Percentiles rank a stretch among this genome's conserved stretches.
Evolutionary conservation across 2,329 filamentous ascomycete genomes (phyloP).

Genomic region (Ustulina deusta): DNA sequence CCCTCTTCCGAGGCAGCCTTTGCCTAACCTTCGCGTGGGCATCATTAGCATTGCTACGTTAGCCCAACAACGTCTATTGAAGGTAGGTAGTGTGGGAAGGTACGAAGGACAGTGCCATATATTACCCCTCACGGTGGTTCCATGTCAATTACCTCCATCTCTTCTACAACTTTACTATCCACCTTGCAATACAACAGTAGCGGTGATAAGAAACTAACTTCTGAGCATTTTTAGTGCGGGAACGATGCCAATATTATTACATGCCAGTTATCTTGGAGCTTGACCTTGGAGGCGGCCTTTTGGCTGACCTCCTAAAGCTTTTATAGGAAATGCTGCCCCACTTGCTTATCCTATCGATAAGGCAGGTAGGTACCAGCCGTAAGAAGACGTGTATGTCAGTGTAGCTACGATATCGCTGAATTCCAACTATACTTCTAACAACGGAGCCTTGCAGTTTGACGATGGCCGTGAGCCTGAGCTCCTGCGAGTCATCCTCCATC

Average conservation of each 20-base stretch:
- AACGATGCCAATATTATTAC: neutral
- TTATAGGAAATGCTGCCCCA: constrained; percentile 4
- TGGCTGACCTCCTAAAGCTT: constrained; percentile 13
- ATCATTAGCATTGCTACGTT: no score
- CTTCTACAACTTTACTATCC: no score
- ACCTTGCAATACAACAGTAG: no score
- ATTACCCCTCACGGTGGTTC: no score
- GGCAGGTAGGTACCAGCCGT: constrained; percentile 55
- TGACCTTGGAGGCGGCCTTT: constrained; percentile 12
- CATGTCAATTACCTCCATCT: no score
- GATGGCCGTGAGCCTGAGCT: constrained; percentile 81
- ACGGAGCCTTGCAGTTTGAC: constrained; percentile 60
- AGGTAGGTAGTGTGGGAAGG: constrained; percentile 12
- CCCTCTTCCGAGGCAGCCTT: constrained; percentile 1
- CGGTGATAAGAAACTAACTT: constrained; percentile 2
- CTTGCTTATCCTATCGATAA: constrained; percentile 1
- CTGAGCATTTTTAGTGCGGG: constrained; percentile 4
- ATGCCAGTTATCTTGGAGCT: constrained; percentile 10
- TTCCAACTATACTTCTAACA: neutral
- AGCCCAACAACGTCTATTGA: neutral
- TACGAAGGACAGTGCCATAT: no score
- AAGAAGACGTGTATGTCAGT: constrained; percentile 56
- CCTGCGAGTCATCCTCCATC: constrained; percentile 74
- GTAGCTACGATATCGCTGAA: neutral
- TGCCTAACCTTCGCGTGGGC: no score